Evolutionary conservation across 768 basidiomycete species (phyloP).

Genomic region (Naganishia onofrii): DNA sequence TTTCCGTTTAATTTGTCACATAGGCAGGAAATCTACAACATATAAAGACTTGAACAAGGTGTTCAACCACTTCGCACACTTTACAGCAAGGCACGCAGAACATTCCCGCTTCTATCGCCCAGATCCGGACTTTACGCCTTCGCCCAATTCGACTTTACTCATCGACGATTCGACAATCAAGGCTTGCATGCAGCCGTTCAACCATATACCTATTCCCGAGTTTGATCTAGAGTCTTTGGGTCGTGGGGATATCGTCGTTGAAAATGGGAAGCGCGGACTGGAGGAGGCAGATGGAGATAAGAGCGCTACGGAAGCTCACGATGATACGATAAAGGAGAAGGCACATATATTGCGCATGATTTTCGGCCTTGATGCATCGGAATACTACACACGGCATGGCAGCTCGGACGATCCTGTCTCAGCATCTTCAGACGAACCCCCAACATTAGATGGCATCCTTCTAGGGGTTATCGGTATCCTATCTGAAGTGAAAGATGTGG

Average conservation of each 20-base stretch:
- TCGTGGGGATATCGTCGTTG: neutral
- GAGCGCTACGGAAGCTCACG: neutral
- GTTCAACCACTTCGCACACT: slow-evolving; percentile 19
- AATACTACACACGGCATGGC: neutral
- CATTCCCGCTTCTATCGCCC: slow-evolving; percentile 10
- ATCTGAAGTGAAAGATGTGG: slow-evolving; percentile 37
- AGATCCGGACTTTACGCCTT: slow-evolving; percentile 27
- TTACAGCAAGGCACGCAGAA: neutral
- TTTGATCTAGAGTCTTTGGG: slow-evolving; percentile 32
- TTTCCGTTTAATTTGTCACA: neutral
- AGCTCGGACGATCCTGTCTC: no score
- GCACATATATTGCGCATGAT: neutral
- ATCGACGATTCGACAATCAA: slow-evolving; percentile 50
- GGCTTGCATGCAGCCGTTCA: slow-evolving; percentile 48
- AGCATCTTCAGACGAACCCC: neutral
- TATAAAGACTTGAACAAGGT: slow-evolving; percentile 48
- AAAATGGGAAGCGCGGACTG: neutral
- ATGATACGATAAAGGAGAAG: neutral
- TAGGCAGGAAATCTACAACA: slow-evolving; percentile 45
- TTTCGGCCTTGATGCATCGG: slow-evolving; percentile 10
- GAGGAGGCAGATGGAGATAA: slow-evolving; percentile 1
- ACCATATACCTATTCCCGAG: slow-evolving; percentile 48
- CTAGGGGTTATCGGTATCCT: slow-evolving; percentile 49
- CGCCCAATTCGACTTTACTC: slow-evolving; percentile 36
- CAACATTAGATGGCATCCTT: slow-evolving; percentile 39